These are phyloP conservation scores for Arthrinium phaeospermum DNA, from an alignment of 2,329 filamentous ascomycete genomes.

Conservation along the genomic window DNA sequence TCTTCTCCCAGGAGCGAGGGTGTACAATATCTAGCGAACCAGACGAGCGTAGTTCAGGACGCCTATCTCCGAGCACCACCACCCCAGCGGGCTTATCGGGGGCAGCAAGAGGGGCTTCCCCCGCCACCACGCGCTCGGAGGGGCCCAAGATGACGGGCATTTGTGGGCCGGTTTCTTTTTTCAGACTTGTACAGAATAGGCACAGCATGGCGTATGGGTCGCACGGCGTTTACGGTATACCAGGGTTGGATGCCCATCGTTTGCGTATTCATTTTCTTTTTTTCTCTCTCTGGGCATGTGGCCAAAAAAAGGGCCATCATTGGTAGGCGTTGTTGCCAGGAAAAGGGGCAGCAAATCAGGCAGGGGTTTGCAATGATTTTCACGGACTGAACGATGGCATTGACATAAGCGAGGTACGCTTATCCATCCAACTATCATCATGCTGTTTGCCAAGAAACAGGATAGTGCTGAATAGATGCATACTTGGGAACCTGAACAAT, in stretches of 20 bases:
- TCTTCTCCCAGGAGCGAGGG: neutral
- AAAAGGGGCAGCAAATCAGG: neutral
- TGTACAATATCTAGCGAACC: neutral
- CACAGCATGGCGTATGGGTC: constrained; percentile 15
- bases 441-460: neutral
- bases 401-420: neutral
- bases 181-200: neutral
- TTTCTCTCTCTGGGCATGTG: neutral
- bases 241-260: constrained; percentile 13
- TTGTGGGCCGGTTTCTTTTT: neutral
- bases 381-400: neutral
- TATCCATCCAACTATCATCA: neutral
- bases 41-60: neutral
- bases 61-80: neutral
- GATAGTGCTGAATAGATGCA: neutral
- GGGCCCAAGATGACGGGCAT: neutral
- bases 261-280: neutral
- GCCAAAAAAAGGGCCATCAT: neutral
- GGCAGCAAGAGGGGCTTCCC: neutral
- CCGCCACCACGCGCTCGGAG: neutral
- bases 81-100: neutral
- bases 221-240: constrained; percentile 19
- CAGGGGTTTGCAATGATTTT: neutral
- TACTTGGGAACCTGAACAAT: neutral
- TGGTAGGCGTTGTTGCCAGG: constrained; percentile 17